Evolutionary conservation across 108 stramenopile species (phyloP), one percentile per base, ranked within the genome.

Genomic region (Fragilaria crotonensis): DNA sequence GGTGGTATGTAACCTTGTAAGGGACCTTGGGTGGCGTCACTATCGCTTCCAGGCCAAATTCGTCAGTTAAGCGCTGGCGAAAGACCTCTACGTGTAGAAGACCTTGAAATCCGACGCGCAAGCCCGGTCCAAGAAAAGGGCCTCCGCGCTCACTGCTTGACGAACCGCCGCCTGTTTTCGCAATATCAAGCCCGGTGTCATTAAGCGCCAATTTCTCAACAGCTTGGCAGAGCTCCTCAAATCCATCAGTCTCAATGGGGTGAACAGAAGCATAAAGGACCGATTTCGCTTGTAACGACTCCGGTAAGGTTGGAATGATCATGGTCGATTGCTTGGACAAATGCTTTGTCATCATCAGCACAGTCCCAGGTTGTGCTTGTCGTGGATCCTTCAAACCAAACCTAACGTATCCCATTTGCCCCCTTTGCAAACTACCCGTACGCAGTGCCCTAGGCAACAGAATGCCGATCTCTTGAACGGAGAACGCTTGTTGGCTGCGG

Each of bases 21-120:
- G 95, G 95, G 25, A 97, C 98, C 57, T 94, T 94, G 2, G 98
- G 98, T 9, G 96, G 94, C 5, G 98, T 99, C 19, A 97, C 95
- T 21, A 99, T 75, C 2, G 97, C 93, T 33, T 95, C 95, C 26
- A 95, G 63, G n/a, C 79, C 86, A 69, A 95, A 96, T 71, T 98
- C 98, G 66, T 99, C 96, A 54, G 44, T 11, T n/a, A 97, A 70
- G 11, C 98, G 70, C 76, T 99, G 95, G 30, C 94, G 87, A 60
- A 99, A 96, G 3, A 99, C 94, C 57, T 99, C 98, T 53, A 96
- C 94, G 67, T 99, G 98, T 22, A 99, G 63, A 30, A 98, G 66
- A 25, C 98, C 98, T 63, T 98, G 90, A 68, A 99, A 99, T 0
- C 98, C 97, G 20, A 95, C 87, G 17, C 96, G 79, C 26, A 98